phyloP scores from a whole-genome alignment of 75 land plant species.

The Picea glauca region DNA sequence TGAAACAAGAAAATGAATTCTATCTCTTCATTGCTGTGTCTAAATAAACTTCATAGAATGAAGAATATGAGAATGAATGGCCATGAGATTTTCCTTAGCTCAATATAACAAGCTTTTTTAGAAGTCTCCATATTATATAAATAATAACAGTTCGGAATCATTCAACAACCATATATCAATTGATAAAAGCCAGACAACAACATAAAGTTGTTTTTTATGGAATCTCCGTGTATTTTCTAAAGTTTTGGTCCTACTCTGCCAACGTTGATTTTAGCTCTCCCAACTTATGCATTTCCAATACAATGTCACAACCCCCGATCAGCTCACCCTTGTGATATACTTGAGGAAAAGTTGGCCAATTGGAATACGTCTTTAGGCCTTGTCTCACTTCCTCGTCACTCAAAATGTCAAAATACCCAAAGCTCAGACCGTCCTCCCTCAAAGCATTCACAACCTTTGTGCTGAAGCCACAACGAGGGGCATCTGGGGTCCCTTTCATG shows the following conservation, averaged over 20 bases:
- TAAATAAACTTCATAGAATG: no score
- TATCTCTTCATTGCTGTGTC: no score
- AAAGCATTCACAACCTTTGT: constrained; percentile 78
- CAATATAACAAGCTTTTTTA: no score
- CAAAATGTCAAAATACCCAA: constrained; percentile 80
- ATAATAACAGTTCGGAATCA: no score
- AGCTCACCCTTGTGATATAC: constrained; percentile 93
- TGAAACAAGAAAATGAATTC: no score
- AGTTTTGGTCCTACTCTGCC: constrained; percentile 35
- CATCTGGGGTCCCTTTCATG: constrained; percentile 83
- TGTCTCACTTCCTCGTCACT: constrained; percentile 79
- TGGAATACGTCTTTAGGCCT: constrained; percentile 78
- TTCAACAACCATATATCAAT: no score
- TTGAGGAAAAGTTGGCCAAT: constrained; percentile 96
- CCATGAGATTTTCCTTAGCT: no score
- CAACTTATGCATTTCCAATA: constrained; percentile 57
- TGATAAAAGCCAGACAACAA: background rate
- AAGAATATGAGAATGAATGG: no score
- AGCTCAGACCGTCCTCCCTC: constrained; percentile 49
- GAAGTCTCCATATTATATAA: no score
- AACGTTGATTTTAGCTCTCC: constrained; percentile 81
- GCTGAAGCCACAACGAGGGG: constrained; percentile 87
- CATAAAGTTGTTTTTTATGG: background rate
- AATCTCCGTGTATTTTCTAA: background rate
- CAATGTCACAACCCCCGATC: constrained; percentile 89